phyloP scores from a whole-genome alignment of 345 rosid species.

The Brassica incana region DNA sequence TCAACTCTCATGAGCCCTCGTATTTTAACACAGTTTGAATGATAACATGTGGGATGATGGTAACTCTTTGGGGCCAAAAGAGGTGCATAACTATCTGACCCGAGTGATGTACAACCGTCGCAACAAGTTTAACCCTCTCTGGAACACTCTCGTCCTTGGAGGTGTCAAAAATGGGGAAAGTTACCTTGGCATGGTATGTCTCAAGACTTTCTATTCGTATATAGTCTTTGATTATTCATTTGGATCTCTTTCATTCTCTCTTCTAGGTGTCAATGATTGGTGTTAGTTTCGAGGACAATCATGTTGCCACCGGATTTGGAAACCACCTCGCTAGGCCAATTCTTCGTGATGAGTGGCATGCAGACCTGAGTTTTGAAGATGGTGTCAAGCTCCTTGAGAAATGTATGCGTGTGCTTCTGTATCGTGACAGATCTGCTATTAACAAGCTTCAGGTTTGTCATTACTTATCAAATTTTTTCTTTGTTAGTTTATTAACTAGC shows the following conservation, averaged over 20 bases:
- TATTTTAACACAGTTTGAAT: constrained; percentile 58
- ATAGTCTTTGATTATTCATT: constrained; percentile 8
- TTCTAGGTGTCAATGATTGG: constrained; percentile 89
- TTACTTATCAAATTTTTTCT: background rate
- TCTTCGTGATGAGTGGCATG: constrained; percentile 94
- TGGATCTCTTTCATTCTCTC: constrained; percentile 11
- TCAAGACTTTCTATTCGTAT: background rate
- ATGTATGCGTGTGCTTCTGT: constrained; percentile 95
- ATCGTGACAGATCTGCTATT: constrained; percentile 96
- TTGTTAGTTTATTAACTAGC: background rate
- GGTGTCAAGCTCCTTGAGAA: constrained; percentile 91
- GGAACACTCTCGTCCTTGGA: constrained; percentile 97
- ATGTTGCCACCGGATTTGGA: constrained; percentile 96
- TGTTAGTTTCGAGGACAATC: constrained; percentile 86
- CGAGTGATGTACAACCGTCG: constrained; percentile 95
- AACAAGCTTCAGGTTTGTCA: constrained; percentile 90
- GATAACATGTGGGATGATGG: constrained; percentile 99
- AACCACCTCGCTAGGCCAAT: constrained; percentile 96
- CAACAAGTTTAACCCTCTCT: constrained; percentile 90
- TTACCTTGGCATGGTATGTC: constrained; percentile 86
- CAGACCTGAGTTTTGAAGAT: constrained; percentile 84
- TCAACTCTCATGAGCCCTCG: constrained; percentile 20
- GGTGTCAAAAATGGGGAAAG: constrained; percentile 93
- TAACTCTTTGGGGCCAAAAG: constrained; percentile 98
- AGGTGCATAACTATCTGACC: constrained; percentile 91